Percentiles rank a stretch among this genome's conserved stretches.
Evolutionary conservation across 75 land plant genomes (phyloP).

Genomic region (Selaginella moellendorffii): DNA sequence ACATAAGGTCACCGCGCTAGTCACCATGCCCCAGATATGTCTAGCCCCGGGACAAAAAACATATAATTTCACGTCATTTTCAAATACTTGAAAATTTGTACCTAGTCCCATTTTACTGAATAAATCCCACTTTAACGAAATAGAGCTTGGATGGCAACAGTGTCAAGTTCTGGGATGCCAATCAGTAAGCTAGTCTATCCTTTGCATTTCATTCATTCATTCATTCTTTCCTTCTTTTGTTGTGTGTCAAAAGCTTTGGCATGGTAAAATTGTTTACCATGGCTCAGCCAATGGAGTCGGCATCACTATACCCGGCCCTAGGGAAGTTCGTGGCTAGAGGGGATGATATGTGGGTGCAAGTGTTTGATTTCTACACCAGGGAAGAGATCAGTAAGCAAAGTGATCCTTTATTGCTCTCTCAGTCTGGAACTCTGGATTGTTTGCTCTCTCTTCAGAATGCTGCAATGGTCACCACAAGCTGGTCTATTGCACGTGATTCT

Average conservation of each 20-base stretch:
- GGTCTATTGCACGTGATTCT: conserved; percentile 79
- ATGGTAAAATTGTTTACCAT: conserved; percentile 72
- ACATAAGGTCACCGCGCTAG: too few species aligned
- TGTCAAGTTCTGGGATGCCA: conserved; percentile 99
- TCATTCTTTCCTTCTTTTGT: too few species aligned
- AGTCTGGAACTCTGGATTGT: too few species aligned
- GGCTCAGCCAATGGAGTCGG: conserved; percentile 83
- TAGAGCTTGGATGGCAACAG: conserved; percentile 78
- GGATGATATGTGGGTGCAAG: conserved; percentile 92
- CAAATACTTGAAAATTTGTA: too few species aligned
- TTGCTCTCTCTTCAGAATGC: conserved; percentile 48
- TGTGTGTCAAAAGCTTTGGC: conserved; percentile 57
- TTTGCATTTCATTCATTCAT: too few species aligned
- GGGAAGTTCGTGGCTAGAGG: conserved; percentile 92
- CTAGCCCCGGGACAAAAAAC: too few species aligned
- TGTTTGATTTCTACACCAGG: conserved; percentile 84
- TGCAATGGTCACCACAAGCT: conserved; percentile 96
- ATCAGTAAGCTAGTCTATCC: conserved; percentile 49
- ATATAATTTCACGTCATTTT: too few species aligned
- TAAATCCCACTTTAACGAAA: too few species aligned
- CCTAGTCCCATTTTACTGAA: too few species aligned
- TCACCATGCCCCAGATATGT: too few species aligned
- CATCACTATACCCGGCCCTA: conserved; percentile 69
- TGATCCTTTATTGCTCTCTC: not conserved
- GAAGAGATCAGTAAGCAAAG: conserved; percentile 59